Evolutionary conservation across 2,329 filamentous ascomycete species (phyloP), one percentile per base, ranked within the genome.

Genomic region (Cephalotrichum gorgonifer): DNA sequence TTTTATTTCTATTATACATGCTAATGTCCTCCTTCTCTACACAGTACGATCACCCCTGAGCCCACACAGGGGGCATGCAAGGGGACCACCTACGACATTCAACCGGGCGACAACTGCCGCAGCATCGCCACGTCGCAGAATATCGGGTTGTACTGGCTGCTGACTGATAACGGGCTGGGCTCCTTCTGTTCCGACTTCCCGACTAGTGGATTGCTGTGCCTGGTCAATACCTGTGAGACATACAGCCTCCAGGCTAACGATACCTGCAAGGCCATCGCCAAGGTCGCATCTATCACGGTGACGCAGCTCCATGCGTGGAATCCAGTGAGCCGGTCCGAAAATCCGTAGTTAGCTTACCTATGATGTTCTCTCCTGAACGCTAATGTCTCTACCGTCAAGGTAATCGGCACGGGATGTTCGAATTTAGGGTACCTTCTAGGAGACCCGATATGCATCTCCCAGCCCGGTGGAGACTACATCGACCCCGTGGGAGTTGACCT

Each of bases 261-360:
- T 31, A 31, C 28, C 14, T 31, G 28, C 28, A 31, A 31, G 47
- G 28, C 17, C 49, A 53, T 46, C 9, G 44, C 11, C 25, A 17
- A 46, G 28, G 6, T 30, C 25, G 45, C 47, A 31, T 50, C 51
- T 31, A 41, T 58, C 33, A 56, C 51, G 14, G 47, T 45, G 25
- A 51, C 54, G 30, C 56, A 57, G 52, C 49, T 58, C 6, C 28
- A 52, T 38, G 46, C 53, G 20, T 58, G 54, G 55, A 58, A 58
- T 35, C 54, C 56, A 2, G 27, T 50, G 20, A 56, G 17, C 60
- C n/a, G n/a, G n/a, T n/a, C n/a, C n/a, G n/a, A n/a, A n/a, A n/a
- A n/a, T n/a, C n/a, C n/a, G n/a, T n/a, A n/a, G n/a, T n/a, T n/a
- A n/a, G n/a, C n/a, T n/a, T n/a, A n/a, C n/a, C n/a, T n/a, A n/a